Percentiles rank a stretch among this genome's conserved stretches.
phyloP scores from a whole-genome alignment of 2,329 filamentous ascomycete genomes.

The Emmonsiellopsis sp. region DNA sequence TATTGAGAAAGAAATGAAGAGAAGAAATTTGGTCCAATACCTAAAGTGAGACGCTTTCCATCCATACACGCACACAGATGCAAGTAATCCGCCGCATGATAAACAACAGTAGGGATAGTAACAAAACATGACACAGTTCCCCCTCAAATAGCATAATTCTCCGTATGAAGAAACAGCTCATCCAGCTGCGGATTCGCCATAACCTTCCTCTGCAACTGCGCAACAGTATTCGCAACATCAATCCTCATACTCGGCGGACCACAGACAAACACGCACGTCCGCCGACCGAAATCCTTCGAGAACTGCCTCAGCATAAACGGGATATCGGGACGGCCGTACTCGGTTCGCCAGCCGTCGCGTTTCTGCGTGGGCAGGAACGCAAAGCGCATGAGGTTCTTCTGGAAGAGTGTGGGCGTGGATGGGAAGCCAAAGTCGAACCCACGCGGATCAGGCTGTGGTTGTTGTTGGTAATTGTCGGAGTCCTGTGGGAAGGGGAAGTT shows the following conservation, averaged over 20 bases:
- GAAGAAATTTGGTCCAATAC: too few species aligned
- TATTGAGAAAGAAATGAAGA: too few species aligned
- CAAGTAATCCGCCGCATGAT: too few species aligned
- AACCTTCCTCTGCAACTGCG: constrained; percentile 70
- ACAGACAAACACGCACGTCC: constrained; percentile 87
- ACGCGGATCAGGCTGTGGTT: constrained; percentile 33
- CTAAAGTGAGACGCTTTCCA: too few species aligned
- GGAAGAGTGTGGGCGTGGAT: constrained; percentile 74
- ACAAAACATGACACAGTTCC: too few species aligned
- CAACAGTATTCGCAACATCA: constrained; percentile 79
- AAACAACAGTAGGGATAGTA: too few species aligned
- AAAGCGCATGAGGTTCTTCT: constrained; percentile 83
- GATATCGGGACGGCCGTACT: constrained; percentile 84
- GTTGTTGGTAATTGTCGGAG: constrained; percentile 1
- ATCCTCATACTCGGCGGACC: constrained; percentile 80
- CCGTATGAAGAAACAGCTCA: constrained; percentile 88
- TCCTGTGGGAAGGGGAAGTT: constrained; percentile 1
- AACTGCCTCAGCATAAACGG: constrained; percentile 78
- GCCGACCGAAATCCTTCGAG: constrained; percentile 68
- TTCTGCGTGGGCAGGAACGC: constrained; percentile 58
- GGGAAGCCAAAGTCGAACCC: constrained; percentile 64
- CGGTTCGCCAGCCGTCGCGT: constrained; percentile 74
- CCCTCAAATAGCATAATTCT: constrained; percentile 76
- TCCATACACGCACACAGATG: too few species aligned
- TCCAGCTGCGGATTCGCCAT: constrained; percentile 70